phyloP scores from a whole-genome alignment of 2,329 filamentous ascomycete genomes.

The Calycina herbarum region DNA sequence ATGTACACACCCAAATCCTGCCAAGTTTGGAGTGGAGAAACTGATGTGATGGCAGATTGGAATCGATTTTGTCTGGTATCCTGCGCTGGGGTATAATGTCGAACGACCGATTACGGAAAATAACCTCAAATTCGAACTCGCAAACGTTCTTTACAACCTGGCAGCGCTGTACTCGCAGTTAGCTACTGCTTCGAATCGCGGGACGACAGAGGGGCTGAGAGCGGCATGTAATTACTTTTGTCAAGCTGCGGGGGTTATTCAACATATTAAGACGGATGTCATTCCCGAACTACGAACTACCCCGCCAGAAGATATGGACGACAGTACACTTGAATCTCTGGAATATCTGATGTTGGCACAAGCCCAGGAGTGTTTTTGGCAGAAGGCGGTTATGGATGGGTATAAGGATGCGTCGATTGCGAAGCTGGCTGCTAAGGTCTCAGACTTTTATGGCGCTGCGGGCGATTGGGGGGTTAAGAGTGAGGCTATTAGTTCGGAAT shows the following conservation, averaged over 20 bases:
- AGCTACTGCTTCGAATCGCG: constrained; percentile 75
- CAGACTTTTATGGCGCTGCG: constrained; percentile 83
- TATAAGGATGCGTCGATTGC: constrained; percentile 92
- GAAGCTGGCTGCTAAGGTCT: constrained; percentile 86
- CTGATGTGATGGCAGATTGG: constrained; percentile 63
- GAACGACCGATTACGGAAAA: constrained; percentile 67
- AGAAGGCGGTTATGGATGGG: constrained; percentile 91
- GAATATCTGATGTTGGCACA: constrained; percentile 85
- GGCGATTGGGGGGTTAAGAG: constrained; percentile 86
- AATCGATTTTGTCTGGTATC: constrained; percentile 95
- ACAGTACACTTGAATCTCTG: constrained; percentile 79
- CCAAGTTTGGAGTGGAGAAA: neutral
- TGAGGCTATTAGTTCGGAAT: constrained; percentile 84
- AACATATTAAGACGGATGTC: constrained; percentile 72
- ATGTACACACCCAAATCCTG: constrained; percentile 53
- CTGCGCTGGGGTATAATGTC: constrained; percentile 85
- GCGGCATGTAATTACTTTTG: constrained; percentile 88
- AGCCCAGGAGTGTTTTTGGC: constrained; percentile 97
- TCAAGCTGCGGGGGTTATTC: constrained; percentile 79
- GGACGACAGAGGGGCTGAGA: constrained; percentile 80
- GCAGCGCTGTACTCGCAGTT: constrained; percentile 92
- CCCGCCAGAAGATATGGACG: constrained; percentile 95
- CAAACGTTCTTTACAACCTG: constrained; percentile 91
- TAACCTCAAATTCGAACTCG: constrained; percentile 78
- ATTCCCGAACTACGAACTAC: constrained; percentile 80